Base-by-base conservation (phyloP, 371 early-diverging fungal species). In the Mortierella sp. region DNA sequence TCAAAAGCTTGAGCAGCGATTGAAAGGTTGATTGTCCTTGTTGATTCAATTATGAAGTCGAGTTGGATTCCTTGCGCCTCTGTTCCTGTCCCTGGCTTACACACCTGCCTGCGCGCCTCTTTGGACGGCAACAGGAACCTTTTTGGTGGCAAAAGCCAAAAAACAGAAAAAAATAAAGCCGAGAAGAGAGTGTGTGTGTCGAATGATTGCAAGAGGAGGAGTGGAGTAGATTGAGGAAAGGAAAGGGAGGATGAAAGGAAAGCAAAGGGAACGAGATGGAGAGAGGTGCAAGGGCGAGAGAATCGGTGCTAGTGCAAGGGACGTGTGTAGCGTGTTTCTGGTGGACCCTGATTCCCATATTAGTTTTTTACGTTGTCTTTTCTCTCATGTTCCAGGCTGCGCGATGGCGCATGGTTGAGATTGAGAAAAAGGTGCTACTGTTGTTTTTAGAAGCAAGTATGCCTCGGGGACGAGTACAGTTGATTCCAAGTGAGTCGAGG, bases 231-330 rank as follows among this genome's bases (percentile, higher is more conserved):
- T 11, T 11, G 28, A 8, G 8, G 19, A 28, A 26, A 69, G 43
- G 43, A 26, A 37, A 51, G 40, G 2, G 13, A 37, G 64, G 34
- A 55, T 14, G 40, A n/a, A 69, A 51, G 26, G 28, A 59, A 40
- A 43, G 34, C 0, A 14, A 55, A 48, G 50, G 48, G 26, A 13
- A 34, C 43, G 40, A 26, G 48, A 43, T 21, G 50, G 50, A 16
- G 54, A 31, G 24, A 24, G 53, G 48, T 43, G 19, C 48, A 71
- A 71, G 71, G 54, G n/a, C 46, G 37, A 71, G 71, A 6, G 40
- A 54, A 72, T 67, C 40, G 40, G 67, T 67, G 67, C 67, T 67
- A 67, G 67, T 67, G 67, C 67, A 67, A 67, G 67, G 67, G 67
- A 67, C 67, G 67, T 67, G 67, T 40, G 67, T 67, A 67, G 67